Conservation (phyloP, 768 basidiomycete species). For the Amanita exitialis region DNA sequence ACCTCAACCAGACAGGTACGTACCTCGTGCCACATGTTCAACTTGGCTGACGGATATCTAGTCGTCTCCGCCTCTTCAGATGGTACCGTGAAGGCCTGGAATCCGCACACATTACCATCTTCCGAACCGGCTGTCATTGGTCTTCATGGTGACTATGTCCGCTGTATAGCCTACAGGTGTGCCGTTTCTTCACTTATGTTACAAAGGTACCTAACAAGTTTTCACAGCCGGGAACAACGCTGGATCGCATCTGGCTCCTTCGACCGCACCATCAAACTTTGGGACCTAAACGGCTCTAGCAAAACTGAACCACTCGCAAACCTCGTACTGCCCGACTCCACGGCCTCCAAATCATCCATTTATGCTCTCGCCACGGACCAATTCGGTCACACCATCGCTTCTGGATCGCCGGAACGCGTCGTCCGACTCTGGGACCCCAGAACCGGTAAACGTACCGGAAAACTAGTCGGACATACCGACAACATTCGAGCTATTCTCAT, state of each 20-base stretch:
- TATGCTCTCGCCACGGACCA: conserved; percentile 79
- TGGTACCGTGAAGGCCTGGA: conserved; percentile 91
- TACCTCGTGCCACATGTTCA: neutral
- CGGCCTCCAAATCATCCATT: conserved; percentile 57
- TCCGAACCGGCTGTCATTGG: conserved; percentile 63
- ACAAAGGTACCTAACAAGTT: conserved; percentile 9
- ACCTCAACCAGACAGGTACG: conserved; percentile 80
- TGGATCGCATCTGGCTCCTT: conserved; percentile 95
- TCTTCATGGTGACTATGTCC: conserved; percentile 77
- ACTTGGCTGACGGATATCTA: conserved; percentile 15
- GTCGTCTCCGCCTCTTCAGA: conserved; percentile 95
- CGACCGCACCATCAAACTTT: conserved; percentile 88
- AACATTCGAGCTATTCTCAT: conserved; percentile 88
- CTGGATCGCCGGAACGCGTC: conserved; percentile 87
- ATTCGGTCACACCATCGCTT: conserved; percentile 72
- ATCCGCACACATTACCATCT: conserved; percentile 56
- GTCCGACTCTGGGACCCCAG: conserved; percentile 92
- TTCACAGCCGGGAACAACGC: conserved; percentile 58
- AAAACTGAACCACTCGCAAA: conserved; percentile 48
- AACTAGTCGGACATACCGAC: conserved; percentile 94
- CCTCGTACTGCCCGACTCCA: conserved; percentile 56
- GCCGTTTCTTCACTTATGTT: neutral
- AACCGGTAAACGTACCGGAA: conserved; percentile 67
- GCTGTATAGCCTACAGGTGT: conserved; percentile 68
- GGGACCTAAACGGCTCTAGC: conserved; percentile 44